Evolutionary conservation across 768 basidiomycete genomes (phyloP).

Genomic region (Kwoniella bestiolae): DNA sequence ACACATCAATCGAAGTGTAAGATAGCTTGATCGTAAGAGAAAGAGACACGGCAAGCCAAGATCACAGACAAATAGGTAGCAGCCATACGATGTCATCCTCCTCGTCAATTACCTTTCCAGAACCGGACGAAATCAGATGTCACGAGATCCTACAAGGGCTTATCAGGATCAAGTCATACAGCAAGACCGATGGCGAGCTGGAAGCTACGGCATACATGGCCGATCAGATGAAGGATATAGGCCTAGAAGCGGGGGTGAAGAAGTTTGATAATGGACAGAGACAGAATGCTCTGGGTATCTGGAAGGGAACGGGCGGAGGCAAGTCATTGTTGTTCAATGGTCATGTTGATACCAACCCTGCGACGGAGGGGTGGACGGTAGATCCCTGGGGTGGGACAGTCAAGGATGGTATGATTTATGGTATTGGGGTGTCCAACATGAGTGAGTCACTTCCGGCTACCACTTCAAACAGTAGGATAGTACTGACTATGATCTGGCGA

Average conservation of each 20-base stretch:
- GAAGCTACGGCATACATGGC: slow-evolving; percentile 22
- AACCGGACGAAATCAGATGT: slow-evolving; percentile 15
- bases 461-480: too few species aligned
- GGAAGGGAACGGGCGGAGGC: slow-evolving; percentile 24
- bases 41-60: too few species aligned
- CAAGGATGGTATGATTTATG: slow-evolving; percentile 26
- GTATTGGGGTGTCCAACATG: slow-evolving; percentile 32
- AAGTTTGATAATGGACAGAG: slow-evolving; percentile 18
- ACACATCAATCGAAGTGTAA: too few species aligned
- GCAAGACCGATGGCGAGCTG: slow-evolving; percentile 22
- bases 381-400: slow-evolving; percentile 28
- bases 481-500: too few species aligned
- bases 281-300: slow-evolving; percentile 28
- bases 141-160: slow-evolving; percentile 11
- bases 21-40: too few species aligned
- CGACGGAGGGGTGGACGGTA: slow-evolving; percentile 23
- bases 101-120: slow-evolving; percentile 5
- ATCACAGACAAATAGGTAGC: too few species aligned
- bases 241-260: slow-evolving; percentile 16
- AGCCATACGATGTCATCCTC: too few species aligned
- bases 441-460: too few species aligned
- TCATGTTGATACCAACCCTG: slow-evolving; percentile 32
- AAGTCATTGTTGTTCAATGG: slow-evolving; percentile 27
- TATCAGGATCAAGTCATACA: slow-evolving; percentile 27
- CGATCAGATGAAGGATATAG: slow-evolving; percentile 13